Conservation (phyloP, 2,329 filamentous ascomycete species). For the Arthrinium phaeospermum region DNA sequence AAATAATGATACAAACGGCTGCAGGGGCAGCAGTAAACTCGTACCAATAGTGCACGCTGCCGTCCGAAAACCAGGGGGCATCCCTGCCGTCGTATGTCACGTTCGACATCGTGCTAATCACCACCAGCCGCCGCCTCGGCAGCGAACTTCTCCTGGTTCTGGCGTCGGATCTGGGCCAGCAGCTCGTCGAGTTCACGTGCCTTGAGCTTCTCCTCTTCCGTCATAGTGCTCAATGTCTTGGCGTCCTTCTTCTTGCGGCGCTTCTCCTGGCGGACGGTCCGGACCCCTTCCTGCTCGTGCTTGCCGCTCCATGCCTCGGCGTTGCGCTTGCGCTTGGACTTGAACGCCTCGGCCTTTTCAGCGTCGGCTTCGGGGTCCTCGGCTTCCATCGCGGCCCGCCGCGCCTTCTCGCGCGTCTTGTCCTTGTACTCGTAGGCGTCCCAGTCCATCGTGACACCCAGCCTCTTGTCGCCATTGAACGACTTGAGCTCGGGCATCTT, state of each 20-base stretch:
- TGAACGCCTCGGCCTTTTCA: conserved; percentile 19
- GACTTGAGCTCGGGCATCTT: conserved; percentile 90
- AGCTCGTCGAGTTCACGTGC: conserved; percentile 67
- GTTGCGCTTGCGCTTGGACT: conserved; percentile 62
- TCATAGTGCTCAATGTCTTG: conserved; percentile 65
- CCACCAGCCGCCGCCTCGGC: conserved; percentile 32
- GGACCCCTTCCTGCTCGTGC: conserved; percentile 67
- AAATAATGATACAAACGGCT: too few relatives aligned
- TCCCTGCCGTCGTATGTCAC: too few relatives aligned
- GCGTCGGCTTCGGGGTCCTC: conserved; percentile 37
- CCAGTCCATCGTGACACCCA: conserved; percentile 71
- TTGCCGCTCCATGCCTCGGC: conserved; percentile 77
- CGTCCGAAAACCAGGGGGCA: too few relatives aligned
- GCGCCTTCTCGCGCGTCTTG: conserved; percentile 70
- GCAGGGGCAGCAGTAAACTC: too few relatives aligned
- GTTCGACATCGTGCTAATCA: conserved; percentile 1
- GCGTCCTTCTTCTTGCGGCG: conserved; percentile 68
- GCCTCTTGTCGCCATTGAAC: conserved; percentile 71
- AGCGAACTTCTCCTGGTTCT: conserved; percentile 55
- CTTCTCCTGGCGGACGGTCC: conserved; percentile 67
- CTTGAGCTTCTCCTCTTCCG: conserved; percentile 70
- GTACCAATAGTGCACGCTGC: too few relatives aligned
- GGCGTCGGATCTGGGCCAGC: conserved; percentile 66
- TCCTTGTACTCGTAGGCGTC: conserved; percentile 74
- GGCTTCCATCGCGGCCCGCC: conserved; percentile 61